Conservation (phyloP, 495 filamentous ascomycete genomes). For the Neurospora hispaniola region DNA sequence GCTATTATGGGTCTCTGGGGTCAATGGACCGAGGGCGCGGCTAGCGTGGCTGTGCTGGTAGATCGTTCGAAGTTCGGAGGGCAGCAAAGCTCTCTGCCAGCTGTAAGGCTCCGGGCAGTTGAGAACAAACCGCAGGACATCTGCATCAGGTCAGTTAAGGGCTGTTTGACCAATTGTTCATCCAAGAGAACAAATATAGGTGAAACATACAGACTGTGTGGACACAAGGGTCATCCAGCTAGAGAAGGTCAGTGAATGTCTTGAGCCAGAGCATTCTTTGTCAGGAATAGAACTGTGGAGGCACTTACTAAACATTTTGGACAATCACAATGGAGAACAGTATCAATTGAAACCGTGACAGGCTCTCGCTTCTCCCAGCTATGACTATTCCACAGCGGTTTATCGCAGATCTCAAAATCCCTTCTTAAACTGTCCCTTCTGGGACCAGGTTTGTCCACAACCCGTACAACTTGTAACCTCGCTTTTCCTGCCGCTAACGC, state of each 20-base stretch:
- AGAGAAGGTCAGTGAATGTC: neutral
- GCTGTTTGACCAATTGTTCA: too few species aligned
- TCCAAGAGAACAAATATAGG: too few species aligned
- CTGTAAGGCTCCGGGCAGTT: neutral
- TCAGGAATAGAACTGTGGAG: neutral
- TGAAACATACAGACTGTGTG: neutral
- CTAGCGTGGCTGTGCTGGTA: neutral
- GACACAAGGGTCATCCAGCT: neutral
- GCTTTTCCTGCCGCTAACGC: fast-evolving
- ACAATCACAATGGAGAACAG: neutral
- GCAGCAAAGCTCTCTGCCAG: neutral
- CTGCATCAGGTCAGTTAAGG: too few species aligned
- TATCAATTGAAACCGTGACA: neutral
- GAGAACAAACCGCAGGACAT: neutral
- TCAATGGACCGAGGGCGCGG: too few species aligned
- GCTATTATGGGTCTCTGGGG: too few species aligned
- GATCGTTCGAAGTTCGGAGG: neutral
- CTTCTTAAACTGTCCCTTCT: neutral
- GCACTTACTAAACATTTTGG: neutral
- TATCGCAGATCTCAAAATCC: neutral
- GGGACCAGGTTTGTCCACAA: neutral
- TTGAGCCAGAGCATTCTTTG: neutral
- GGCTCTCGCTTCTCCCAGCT: neutral
- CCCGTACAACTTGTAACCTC: neutral
- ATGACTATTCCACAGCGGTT: fast-evolving